Base-by-base conservation (phyloP, 495 filamentous ascomycete species). In the Cryomyces antarcticus region DNA sequence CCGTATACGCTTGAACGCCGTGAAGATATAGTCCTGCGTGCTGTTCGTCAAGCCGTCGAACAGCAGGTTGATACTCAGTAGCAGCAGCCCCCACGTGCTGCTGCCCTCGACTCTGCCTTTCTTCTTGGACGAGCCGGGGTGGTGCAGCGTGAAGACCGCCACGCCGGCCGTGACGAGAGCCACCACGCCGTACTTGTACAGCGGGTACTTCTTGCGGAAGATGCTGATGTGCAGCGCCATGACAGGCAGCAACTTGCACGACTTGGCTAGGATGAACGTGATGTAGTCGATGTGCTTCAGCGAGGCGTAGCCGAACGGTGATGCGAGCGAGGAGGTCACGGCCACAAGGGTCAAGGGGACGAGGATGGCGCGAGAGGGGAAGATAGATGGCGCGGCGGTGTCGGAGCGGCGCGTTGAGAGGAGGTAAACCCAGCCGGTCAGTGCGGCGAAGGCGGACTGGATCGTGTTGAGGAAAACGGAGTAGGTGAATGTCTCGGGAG, bases 201-300 rank as follows among this genome's bases (percentile, higher is more conserved):
- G 63, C 7, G 92, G 89, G 59, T 94, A 96, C 31, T 73, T 66
- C 53, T 80, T 82, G 34, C 80, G 79, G 69, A 95, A 97, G 28
- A 97, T 61, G 12, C 86, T 87, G 54, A 96, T 67, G 61, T 96
- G 88, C 38, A 97, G 72, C 53, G 87, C 77, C 89, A 97, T 96
- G 50, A 97, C 88, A 4, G 89, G 89, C 7, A 97, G 77, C 12
- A 97, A 71, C 61, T 97, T 97, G 79, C 89, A 97, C 41, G 75
- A 81, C 59, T 97, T 97, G 49, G 89, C 92, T 27, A 97, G 82
- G 59, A 95, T 88, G 66, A 87, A 97, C 17, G 89, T 97, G 56
- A 97, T 80, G 69, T 96, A 97, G 71, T 96, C 89, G 64, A 96
- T 88, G 60, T 97, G 88, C 33, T 77, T 72, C 37, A 97, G 77